Evolutionary conservation across 1,284 basidiomycete genomes (phyloP).

Genomic region (Rhodotorula sp.): DNA sequence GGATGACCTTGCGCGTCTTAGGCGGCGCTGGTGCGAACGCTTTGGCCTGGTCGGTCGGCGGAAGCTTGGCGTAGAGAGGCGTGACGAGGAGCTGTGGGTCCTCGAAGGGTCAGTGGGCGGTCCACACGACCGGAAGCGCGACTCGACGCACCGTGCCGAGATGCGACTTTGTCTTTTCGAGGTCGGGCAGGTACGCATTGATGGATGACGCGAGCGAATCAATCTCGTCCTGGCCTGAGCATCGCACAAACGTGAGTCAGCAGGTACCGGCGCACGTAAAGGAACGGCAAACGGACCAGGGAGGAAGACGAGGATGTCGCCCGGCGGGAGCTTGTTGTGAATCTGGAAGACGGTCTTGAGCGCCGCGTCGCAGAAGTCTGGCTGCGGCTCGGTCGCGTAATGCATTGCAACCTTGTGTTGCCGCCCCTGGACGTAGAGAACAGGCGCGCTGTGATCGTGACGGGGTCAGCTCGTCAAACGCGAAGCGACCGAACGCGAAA

Average conservation of each 20-base stretch:
- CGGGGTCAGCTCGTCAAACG: conserved; percentile 45
- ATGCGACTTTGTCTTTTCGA: conserved; percentile 24
- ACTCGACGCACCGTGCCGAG: conserved; percentile 34
- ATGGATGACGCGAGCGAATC: conserved; percentile 79
- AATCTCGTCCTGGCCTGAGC: conserved; percentile 88
- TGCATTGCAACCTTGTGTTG: conserved; percentile 74
- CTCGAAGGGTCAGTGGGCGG: conserved; percentile 37
- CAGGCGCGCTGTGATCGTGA: conserved; percentile 63
- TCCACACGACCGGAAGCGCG: too few relatives aligned
- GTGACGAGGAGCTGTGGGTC: conserved; percentile 66
- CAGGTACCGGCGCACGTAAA: background rate
- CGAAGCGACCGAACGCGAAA: conserved; percentile 12
- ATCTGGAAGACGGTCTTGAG: conserved; percentile 88
- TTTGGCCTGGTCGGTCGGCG: conserved; percentile 72
- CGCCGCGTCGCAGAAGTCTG: conserved; percentile 86
- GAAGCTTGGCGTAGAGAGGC: conserved; percentile 81
- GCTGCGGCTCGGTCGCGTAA: conserved; percentile 69
- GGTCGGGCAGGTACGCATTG: conserved; percentile 55
- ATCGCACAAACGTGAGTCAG: background rate
- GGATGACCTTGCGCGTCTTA: conserved; percentile 80
- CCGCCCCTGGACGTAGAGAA: conserved; percentile 87
- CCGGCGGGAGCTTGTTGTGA: conserved; percentile 69
- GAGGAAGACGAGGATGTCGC: conserved; percentile 91
- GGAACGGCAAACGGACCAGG: conserved; percentile 60
- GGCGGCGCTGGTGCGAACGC: conserved; percentile 67